These are phyloP conservation scores for Ulmus americana DNA, from an alignment of 331 rosid species.

Conservation along the genomic window DNA sequence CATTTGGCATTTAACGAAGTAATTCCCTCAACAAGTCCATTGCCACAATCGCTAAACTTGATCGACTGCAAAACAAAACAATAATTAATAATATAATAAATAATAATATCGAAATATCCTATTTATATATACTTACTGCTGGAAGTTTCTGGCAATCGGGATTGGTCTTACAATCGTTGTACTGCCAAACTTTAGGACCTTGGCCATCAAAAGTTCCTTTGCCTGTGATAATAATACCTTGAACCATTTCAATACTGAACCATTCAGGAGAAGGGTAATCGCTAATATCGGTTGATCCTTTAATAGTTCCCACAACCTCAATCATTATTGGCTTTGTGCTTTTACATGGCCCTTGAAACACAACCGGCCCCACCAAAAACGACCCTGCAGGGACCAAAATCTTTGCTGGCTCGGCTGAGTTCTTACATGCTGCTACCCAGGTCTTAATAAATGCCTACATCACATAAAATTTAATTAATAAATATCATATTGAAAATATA, in stretches of 20 bases:
- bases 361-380: slow-evolving; percentile 37
- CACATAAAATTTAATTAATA: neutral
- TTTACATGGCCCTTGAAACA: slow-evolving; percentile 65
- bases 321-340: slow-evolving; percentile 39
- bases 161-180: slow-evolving; percentile 23
- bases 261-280: slow-evolving; percentile 46
- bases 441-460: slow-evolving; percentile 45
- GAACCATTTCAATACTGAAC: slow-evolving; percentile 36
- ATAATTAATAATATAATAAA: too few species aligned
- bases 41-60: slow-evolving; percentile 35
- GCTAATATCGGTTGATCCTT: slow-evolving; percentile 43
- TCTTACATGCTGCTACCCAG: slow-evolving; percentile 60
- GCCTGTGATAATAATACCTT: slow-evolving; percentile 47
- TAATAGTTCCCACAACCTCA: slow-evolving; percentile 41
- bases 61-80: slow-evolving; percentile 36
- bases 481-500: too few species aligned
- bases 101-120: too few species aligned
- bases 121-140: slow-evolving; percentile 23
- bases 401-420: slow-evolving; percentile 26
- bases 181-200: slow-evolving; percentile 43
- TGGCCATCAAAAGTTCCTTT: slow-evolving; percentile 59
- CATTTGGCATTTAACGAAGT: slow-evolving; percentile 46
- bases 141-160: slow-evolving; percentile 38
- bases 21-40: slow-evolving; percentile 31
- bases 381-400: slow-evolving; percentile 54